phyloP scores from a whole-genome alignment of 179 eudicot genomes.

The Pouteria campechiana region DNA sequence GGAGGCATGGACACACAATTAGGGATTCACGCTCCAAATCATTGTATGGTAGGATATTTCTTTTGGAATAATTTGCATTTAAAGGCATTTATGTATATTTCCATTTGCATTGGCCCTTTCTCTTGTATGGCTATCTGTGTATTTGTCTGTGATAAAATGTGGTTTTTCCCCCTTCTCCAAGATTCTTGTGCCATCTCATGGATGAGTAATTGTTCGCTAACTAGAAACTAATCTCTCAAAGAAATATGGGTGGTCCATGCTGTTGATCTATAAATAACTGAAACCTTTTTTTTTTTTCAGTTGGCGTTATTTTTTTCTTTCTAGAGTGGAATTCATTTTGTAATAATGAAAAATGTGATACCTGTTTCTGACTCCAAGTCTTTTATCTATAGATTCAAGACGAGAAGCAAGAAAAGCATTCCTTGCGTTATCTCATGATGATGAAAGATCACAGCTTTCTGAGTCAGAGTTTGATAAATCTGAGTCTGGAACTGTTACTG shows the following conservation, averaged over 20 bases:
- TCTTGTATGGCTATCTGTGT: not conserved
- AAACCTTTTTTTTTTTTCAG: not conserved
- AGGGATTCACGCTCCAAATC: slow-evolving; percentile 47
- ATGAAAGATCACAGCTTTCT: slow-evolving; percentile 9
- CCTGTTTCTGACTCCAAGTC: not conserved
- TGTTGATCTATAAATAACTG: not conserved
- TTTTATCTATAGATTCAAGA: slow-evolving; percentile 41
- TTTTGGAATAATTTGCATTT: not conserved
- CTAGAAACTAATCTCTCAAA: no score
- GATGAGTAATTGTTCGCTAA: no score
- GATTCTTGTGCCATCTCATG: no score
- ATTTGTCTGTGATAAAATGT: no score
- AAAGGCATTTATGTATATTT: not conserved
- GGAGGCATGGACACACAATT: slow-evolving; percentile 87
- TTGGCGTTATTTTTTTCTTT: not conserved
- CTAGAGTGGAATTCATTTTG: not conserved
- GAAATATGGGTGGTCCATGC: no score
- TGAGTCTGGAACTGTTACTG: slow-evolving; percentile 19
- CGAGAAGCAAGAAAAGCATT: slow-evolving; percentile 83
- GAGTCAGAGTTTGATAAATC: slow-evolving; percentile 18
- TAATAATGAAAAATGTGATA: no score
- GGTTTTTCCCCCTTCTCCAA: no score
- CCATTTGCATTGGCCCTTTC: not conserved
- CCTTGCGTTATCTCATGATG: slow-evolving; percentile 52
- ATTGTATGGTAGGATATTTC: slow-evolving; percentile 43